Base-by-base conservation (phyloP, 495 filamentous ascomycete genomes). In the Neurospora africana region DNA sequence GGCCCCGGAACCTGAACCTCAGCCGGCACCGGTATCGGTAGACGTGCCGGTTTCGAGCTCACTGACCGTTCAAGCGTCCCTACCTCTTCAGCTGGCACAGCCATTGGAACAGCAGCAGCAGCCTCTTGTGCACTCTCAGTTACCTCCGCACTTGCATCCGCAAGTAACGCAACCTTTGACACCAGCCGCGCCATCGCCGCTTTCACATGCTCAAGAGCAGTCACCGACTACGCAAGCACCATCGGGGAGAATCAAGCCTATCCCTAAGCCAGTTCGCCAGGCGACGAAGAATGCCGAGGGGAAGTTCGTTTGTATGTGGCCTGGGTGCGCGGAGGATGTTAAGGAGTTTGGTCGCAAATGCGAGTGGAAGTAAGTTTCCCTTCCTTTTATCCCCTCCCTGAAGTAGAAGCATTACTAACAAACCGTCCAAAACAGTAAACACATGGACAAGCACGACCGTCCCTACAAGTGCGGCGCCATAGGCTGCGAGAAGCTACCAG, bases 391-490 rank as follows among this genome's bases (percentile, higher is more conserved):
- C 21, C 44, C 30, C 39, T 36, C 69, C 36, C 47, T 35, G 36
- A 61, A 74, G 21, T 38, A 38, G 11, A 37, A 37, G 36, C 36
- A 8, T 41, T 35, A 47, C 10, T 38, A 47, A 40, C 74, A 71
- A 75, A 75, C 68, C 70, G 53, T 65, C 36, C 36, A 75, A 19
- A 72, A 43, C 74, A 94, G 93, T 72, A 95, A 97, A 82, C 94
- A 98, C 79, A 96, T 96, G 93, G 94, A 98, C 83, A 98, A 97
- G 81, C 94, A 98, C 78, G 92, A 95, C 71, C 86, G 94, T 21
- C 94, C 94, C 0, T 97, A 97, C 82, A 91, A 92, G 72, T 98
- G 94, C 80, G 81, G 81, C 33, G 88, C 91, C 35, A 84, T 85
- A 19, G 89, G 88, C 23, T 98, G 94, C 79, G 92, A 93, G 74